A percentile compares a stretch with the other conserved stretches of the same genome.
Evolutionary conservation across 768 basidiomycete genomes (phyloP).

Genomic region (Candolleomyces eurysporus): DNA sequence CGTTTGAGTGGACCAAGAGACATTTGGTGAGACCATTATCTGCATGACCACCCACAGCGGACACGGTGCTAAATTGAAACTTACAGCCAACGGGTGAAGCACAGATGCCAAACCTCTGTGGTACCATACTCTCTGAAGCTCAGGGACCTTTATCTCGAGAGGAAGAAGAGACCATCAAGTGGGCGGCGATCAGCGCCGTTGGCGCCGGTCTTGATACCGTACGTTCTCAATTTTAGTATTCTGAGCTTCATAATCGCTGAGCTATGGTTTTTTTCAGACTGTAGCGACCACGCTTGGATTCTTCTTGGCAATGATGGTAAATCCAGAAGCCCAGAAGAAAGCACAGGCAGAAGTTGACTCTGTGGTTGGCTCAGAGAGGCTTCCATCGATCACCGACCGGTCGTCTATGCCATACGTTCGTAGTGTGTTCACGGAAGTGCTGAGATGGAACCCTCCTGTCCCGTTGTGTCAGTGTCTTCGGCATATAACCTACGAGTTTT

Average conservation of each 20-base stretch:
- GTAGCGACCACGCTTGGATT: slow-evolving; percentile 58
- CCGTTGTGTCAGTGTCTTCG: slow-evolving; percentile 35
- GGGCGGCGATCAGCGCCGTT: slow-evolving; percentile 52
- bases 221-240: slow-evolving; percentile 19
- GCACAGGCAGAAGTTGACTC: slow-evolving; percentile 63
- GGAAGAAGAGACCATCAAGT: slow-evolving; percentile 64
- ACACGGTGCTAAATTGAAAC: no score
- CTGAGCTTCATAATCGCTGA: no score
- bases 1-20: slow-evolving; percentile 49
- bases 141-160: slow-evolving; percentile 49
- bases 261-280: slow-evolving; percentile 36
- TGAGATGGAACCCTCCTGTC: slow-evolving; percentile 47
- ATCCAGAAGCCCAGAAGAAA: slow-evolving; percentile 54
- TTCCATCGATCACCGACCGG: slow-evolving; percentile 59
- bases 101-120: slow-evolving; percentile 46
- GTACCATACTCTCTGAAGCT: slow-evolving; percentile 50
- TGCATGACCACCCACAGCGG: no score
- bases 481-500: no score
- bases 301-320: slow-evolving; percentile 58
- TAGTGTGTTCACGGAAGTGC: slow-evolving; percentile 57
- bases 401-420: slow-evolving; percentile 56
- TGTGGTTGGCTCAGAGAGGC: slow-evolving; percentile 54
- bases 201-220: slow-evolving; percentile 55
- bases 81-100: slow-evolving; percentile 64
- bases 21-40: slow-evolving; percentile 60